Evolutionary conservation across 441 rosid genomes (phyloP).

Genomic region (Lagerstroemia fauriei): DNA sequence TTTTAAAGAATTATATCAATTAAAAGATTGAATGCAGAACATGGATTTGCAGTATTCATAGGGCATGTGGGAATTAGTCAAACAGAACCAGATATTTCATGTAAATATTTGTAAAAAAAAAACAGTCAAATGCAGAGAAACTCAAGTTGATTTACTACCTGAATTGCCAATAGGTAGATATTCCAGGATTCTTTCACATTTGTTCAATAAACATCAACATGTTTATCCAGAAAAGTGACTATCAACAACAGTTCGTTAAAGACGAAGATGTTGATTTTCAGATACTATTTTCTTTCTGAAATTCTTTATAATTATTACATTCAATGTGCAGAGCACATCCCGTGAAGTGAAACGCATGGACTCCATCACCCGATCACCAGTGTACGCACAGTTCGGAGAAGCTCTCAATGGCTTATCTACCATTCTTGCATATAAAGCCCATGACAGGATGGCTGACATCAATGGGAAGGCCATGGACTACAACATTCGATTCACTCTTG

Average conservation of each 20-base stretch:
- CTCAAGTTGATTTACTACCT: not conserved
- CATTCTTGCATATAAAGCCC: conserved; percentile 90
- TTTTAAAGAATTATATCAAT: not conserved
- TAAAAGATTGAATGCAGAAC: not conserved
- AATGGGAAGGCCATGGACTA: conserved; percentile 88
- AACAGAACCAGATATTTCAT: too few relatives aligned
- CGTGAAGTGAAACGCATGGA: conserved; percentile 93
- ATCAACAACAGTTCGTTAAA: not conserved
- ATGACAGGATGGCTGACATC: conserved; percentile 78
- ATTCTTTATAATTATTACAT: conserved; percentile 16
- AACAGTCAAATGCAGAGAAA: not conserved
- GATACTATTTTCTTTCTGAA: not conserved
- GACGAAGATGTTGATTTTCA: not conserved
- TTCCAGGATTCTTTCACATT: not conserved
- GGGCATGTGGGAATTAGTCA: too few relatives aligned
- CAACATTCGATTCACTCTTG: conserved; percentile 76
- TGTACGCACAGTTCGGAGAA: conserved; percentile 92
- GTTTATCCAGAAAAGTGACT: not conserved
- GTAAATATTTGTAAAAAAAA: too few relatives aligned
- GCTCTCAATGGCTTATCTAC: conserved; percentile 79
- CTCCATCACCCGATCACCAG: conserved; percentile 82
- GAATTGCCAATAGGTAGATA: not conserved
- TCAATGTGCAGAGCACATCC: conserved; percentile 66
- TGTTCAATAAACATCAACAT: not conserved
- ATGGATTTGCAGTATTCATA: too few relatives aligned